phyloP scores from a whole-genome alignment of 139 green algal species.

The Edaphochlamys debaryana region DNA sequence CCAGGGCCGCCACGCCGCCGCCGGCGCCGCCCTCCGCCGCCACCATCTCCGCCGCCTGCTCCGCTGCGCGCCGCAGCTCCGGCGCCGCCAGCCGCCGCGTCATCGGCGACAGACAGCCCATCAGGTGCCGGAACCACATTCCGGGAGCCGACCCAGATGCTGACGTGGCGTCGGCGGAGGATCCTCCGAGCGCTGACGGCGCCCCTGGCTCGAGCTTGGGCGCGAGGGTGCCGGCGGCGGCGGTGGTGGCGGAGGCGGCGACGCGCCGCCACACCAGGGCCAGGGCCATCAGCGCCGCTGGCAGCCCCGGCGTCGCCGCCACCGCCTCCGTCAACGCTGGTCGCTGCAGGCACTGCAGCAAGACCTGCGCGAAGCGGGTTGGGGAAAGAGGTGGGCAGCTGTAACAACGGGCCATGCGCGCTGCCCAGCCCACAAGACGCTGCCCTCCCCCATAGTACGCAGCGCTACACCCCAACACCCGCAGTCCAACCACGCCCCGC shows the following conservation, averaged over 20 bases:
- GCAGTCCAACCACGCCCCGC: no score
- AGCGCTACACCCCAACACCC: no score
- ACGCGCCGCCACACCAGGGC: background rate
- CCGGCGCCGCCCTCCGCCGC: background rate
- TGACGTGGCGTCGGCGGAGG: no score
- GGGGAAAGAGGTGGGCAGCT: no score
- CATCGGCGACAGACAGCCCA: conserved; percentile 6
- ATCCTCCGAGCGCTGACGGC: no score
- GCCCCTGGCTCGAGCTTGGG: no score
- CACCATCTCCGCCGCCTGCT: background rate
- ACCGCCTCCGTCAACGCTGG: background rate
- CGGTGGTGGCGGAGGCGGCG: background rate
- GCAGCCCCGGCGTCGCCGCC: conserved; percentile 8
- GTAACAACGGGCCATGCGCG: no score
- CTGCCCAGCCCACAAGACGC: no score
- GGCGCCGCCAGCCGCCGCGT: background rate
- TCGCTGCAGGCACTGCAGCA: conserved; percentile 16
- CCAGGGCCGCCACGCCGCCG: background rate
- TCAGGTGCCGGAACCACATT: conserved; percentile 4
- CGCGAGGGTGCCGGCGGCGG: no score
- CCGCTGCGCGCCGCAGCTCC: background rate
- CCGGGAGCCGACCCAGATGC: no score
- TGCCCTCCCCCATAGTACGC: no score
- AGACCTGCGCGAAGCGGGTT: background rate
- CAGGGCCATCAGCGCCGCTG: background rate